Evolutionary conservation across 345 rosid genomes (phyloP).

Genomic region (Psidium friedrichsthalianum): DNA sequence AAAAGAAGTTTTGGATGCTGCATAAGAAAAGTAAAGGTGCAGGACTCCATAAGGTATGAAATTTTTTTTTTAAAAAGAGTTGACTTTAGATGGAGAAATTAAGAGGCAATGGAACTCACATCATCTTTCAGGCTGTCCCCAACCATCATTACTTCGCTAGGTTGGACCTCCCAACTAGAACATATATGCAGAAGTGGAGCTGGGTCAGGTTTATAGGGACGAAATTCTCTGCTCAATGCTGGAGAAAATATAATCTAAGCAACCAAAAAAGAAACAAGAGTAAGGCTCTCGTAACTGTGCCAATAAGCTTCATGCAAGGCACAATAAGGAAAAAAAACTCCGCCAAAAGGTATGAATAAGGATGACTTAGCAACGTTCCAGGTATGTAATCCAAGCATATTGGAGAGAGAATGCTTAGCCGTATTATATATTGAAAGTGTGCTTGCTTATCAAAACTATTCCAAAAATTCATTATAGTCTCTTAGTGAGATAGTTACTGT

Average conservation of each 20-base stretch:
- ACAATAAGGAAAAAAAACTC: neutral
- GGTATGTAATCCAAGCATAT: neutral
- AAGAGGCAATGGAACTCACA: slow-evolving; percentile 26
- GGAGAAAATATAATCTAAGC: slow-evolving; percentile 67
- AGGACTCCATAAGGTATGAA: neutral
- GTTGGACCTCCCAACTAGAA: slow-evolving; percentile 68
- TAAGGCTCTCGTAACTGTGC: neutral
- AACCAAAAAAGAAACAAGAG: neutral
- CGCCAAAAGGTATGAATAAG: neutral
- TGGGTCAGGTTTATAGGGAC: slow-evolving; percentile 88
- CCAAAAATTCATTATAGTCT: neutral
- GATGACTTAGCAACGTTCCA: neutral
- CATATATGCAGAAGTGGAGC: slow-evolving; percentile 88
- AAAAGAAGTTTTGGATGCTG: neutral
- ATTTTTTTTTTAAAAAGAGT: no score
- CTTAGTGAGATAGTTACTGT: neutral
- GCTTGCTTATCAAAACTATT: neutral
- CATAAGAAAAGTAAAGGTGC: neutral
- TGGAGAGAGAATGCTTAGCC: neutral
- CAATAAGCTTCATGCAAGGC: neutral
- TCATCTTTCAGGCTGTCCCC: slow-evolving; percentile 99
- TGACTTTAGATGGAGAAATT: neutral
- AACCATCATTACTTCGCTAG: slow-evolving; percentile 83
- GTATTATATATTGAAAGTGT: neutral
- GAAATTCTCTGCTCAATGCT: slow-evolving; percentile 92